These are phyloP conservation scores for Sarcodon aspratus DNA, from an alignment of 768 basidiomycete genomes.

Conservation along the genomic window DNA sequence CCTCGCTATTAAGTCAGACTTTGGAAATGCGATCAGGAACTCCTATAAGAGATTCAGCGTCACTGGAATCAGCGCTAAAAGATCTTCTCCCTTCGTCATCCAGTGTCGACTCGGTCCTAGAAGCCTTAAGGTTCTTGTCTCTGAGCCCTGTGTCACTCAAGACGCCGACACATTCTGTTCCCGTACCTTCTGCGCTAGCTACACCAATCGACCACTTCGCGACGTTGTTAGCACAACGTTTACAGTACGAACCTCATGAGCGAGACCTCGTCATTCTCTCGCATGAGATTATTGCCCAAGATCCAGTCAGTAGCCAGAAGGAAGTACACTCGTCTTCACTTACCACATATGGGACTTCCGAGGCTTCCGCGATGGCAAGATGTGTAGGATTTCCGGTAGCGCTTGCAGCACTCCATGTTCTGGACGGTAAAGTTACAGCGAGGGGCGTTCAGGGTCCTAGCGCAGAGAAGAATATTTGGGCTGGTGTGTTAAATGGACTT, in stretches of 20 bases:
- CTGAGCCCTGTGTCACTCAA: slow-evolving; percentile 9
- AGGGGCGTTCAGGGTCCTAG: slow-evolving; percentile 66
- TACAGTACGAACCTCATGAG: slow-evolving; percentile 60
- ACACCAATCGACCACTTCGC: slow-evolving; percentile 71
- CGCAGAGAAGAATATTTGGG: slow-evolving; percentile 45
- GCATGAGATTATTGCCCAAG: slow-evolving; percentile 62
- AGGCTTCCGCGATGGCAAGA: slow-evolving; percentile 77
- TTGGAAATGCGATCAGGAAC: slow-evolving; percentile 17
- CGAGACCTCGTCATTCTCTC: slow-evolving; percentile 80
- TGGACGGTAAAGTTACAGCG: slow-evolving; percentile 40
- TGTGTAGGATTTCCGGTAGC: slow-evolving; percentile 86
- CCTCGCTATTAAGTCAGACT: slow-evolving; percentile 24
- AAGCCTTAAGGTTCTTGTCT: slow-evolving; percentile 43
- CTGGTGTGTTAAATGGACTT: slow-evolving; percentile 49
- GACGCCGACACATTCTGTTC: slow-evolving; percentile 18
- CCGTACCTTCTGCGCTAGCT: slow-evolving; percentile 28
- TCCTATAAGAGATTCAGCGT: slow-evolving; percentile 17
- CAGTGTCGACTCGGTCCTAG: slow-evolving; percentile 13
- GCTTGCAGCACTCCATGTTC: slow-evolving; percentile 60
- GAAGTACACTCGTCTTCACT: slow-evolving; percentile 60
- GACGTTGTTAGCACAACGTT: slow-evolving; percentile 53
- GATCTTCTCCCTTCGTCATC: slow-evolving; percentile 11
- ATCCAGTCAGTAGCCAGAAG: slow-evolving; percentile 24
- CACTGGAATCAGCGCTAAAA: slow-evolving; percentile 22
- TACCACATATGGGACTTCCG: slow-evolving; percentile 44